Conservation (phyloP, 2,329 filamentous ascomycete genomes). For the Talaromyces sp. region DNA sequence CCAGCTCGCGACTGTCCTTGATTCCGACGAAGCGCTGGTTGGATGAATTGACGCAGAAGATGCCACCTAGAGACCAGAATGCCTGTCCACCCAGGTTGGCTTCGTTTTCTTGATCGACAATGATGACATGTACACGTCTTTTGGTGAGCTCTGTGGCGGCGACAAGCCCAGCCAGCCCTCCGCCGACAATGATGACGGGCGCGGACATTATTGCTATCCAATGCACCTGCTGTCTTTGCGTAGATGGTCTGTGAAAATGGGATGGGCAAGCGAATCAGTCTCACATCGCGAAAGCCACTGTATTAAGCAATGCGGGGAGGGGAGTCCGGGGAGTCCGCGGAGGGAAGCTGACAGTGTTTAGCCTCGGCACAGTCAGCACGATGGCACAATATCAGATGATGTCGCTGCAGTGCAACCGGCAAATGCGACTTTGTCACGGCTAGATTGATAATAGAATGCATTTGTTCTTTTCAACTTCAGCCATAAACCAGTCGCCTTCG, state of each 20-base stretch:
- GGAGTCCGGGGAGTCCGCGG: not conserved
- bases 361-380: not conserved
- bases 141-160: constrained; percentile 24
- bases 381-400: not conserved
- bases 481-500: too few species aligned
- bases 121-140: constrained; percentile 19
- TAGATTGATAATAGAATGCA: too few species aligned
- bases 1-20: constrained; percentile 52
- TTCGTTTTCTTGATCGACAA: constrained; percentile 53
- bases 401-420: not conserved
- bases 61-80: constrained; percentile 58
- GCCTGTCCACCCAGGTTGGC: constrained; percentile 56
- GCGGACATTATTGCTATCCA: not conserved
- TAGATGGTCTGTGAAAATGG: not conserved
- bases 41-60: constrained; percentile 55
- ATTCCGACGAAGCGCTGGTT: constrained; percentile 55
- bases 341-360: not conserved
- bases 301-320: not conserved
- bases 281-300: not conserved
- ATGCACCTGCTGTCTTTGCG: not conserved
- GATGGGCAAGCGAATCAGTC: not conserved
- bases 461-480: too few species aligned
- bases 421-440: not conserved
- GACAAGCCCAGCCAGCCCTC: constrained; percentile 25
- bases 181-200: constrained; percentile 23